These are phyloP conservation scores for Geotrichum histeridarum DNA, from an alignment of 1,139 yeast genomes.

Conservation along the genomic window DNA sequence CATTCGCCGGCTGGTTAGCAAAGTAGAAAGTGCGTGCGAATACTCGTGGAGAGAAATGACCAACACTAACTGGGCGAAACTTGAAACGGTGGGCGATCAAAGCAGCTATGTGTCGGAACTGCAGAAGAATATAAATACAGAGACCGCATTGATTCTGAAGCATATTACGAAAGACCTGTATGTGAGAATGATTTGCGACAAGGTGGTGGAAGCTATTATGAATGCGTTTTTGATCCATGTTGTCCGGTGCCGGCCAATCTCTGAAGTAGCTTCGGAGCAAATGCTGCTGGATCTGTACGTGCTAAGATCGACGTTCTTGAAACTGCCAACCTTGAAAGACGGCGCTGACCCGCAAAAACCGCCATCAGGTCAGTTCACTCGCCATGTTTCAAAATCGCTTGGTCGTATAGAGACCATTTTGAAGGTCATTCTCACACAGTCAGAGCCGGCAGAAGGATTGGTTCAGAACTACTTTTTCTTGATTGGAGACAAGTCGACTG, in stretches of 20 bases:
- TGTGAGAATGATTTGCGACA: conserved; percentile 68
- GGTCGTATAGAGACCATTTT: conserved; percentile 56
- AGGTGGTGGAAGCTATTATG: conserved; percentile 61
- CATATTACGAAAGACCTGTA: conserved; percentile 67
- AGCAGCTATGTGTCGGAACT: conserved; percentile 65
- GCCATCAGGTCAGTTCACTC: conserved; percentile 36
- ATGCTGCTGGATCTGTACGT: conserved; percentile 65
- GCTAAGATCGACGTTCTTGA: conserved; percentile 52
- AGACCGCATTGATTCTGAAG: conserved; percentile 50
- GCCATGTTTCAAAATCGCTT: conserved; percentile 49
- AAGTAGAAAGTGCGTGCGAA: conserved; percentile 58
- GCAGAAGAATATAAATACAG: conserved; percentile 44
- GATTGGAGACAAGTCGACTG: conserved; percentile 58
- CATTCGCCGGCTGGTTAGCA: conserved; percentile 51
- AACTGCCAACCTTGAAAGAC: conserved; percentile 43
- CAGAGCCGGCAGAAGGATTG: conserved; percentile 60
- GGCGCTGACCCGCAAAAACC: conserved; percentile 19
- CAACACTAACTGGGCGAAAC: conserved; percentile 68
- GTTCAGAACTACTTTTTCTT: conserved; percentile 62
- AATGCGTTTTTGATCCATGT: conserved; percentile 56
- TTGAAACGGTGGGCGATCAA: conserved; percentile 61
- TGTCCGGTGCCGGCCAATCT: conserved; percentile 57
- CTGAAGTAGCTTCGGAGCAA: conserved; percentile 73
- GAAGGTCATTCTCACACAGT: conserved; percentile 59
- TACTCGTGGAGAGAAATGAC: conserved; percentile 82